Evolutionary conservation across 257 asterid genomes (phyloP), one percentile per base, ranked within the genome.

Genomic region (Prunella vulgaris): DNA sequence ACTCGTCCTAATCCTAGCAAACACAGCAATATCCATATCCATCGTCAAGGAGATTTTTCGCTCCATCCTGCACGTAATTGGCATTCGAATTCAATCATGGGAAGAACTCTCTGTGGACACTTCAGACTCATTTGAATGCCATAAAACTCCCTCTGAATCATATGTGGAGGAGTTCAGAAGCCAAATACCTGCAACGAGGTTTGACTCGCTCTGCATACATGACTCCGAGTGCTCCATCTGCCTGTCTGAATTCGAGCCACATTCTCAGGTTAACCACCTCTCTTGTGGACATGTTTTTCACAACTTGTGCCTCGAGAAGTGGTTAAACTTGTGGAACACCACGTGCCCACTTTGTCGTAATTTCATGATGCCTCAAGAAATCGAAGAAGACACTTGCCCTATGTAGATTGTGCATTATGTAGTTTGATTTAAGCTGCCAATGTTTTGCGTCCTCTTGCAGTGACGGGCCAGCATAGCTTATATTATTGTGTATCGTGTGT

Each of bases 301-400:
- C 53, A 78, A 67, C 61, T 3, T 22, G 53, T 92, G 96, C 73
- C 74, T 92, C 14, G 94, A 86, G 76, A 86, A 83, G 67, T 92
- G 96, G 97, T 62, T 92, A 44, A 89, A 82, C 67, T 79, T 79
- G 51, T 92, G 95, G 95, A 81, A 84, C 72, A 77, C 82, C 42
- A 92, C 95, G 0, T 92, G 98, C 76, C 98, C 98, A 15, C 94
- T 92, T 59, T 92, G 98, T 69, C 81, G 98, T 78, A 84, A 82
- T 56, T 71, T 73, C 80, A 74, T 92, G 86, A 76, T 85, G 69
- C 81, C 88, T 73, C 92, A 75, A 66, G 92, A 86, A 62, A 74
- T 17, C 1, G 90, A 84, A 32, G 92, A 86, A 64, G 86, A 86
- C 51, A 51, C 81, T 38, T 88, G 94, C 60, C 96, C 92, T 14